These are phyloP conservation scores for Penicillium rolfsii DNA, from an alignment of 2,329 filamentous ascomycete genomes.

Conservation along the genomic window DNA sequence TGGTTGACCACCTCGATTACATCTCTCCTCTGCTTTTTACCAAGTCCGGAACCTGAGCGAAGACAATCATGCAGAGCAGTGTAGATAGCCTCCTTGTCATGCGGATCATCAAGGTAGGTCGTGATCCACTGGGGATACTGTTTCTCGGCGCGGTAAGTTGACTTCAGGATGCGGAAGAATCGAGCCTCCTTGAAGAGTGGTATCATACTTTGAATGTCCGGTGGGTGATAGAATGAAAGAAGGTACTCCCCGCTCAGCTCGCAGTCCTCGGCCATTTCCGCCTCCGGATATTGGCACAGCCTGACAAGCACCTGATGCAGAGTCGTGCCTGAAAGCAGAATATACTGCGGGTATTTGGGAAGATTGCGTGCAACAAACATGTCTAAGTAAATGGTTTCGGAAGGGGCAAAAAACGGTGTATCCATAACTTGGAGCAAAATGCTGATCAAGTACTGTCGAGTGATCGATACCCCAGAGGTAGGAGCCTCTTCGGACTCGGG, in stretches of 20 bases:
- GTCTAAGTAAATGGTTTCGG: conserved; percentile 91
- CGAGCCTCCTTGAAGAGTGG: conserved; percentile 75
- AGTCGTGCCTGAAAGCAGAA: conserved; percentile 84
- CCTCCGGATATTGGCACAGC: conserved; percentile 80
- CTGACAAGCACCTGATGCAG: conserved; percentile 79
- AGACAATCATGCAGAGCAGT: conserved; percentile 77
- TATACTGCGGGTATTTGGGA: conserved; percentile 94
- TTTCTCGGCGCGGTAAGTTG: conserved; percentile 77
- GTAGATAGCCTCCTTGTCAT: conserved; percentile 76
- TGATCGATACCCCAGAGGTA: conserved; percentile 65
- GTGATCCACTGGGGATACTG: conserved; percentile 78
- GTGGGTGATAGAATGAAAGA: conserved; percentile 87
- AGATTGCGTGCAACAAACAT: conserved; percentile 98
- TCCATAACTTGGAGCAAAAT: conserved; percentile 92
- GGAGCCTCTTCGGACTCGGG: conserved; percentile 66
- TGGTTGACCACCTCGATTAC: conserved; percentile 68
- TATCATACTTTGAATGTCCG: conserved; percentile 75
- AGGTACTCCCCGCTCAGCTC: conserved; percentile 97
- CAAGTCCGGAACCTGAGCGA: conserved; percentile 64
- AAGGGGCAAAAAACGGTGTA: conserved; percentile 66
- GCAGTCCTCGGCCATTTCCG: conserved; percentile 84
- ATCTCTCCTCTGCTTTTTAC: conserved; percentile 71
- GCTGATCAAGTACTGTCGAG: conserved; percentile 88
- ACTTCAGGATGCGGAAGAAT: conserved; percentile 91
- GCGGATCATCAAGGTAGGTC: conserved; percentile 81